Evolutionary conservation across 2,329 filamentous ascomycete species (phyloP).

Genomic region (Colletotrichum tofieldiae): DNA sequence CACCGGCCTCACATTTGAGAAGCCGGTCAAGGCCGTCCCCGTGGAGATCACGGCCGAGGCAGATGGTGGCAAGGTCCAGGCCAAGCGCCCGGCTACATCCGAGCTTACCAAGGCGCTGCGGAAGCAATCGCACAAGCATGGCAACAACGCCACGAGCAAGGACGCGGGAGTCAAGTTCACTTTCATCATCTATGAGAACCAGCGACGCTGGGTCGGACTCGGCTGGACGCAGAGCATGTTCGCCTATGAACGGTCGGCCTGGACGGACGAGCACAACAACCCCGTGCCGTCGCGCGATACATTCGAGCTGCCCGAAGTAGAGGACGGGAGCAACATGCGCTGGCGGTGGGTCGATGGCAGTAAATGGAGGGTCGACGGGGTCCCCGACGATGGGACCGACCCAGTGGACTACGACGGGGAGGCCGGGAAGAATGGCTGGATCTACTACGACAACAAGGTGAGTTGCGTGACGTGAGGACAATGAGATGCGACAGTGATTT

Average conservation of each 20-base stretch:
- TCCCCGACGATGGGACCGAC: conserved; percentile 66
- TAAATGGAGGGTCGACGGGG: conserved; percentile 89
- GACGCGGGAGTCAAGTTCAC: conserved; percentile 93
- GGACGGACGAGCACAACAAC: conserved; percentile 97
- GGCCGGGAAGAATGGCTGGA: conserved; percentile 85
- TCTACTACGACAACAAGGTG: conserved; percentile 98
- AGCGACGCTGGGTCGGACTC: conserved; percentile 93
- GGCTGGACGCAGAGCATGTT: conserved; percentile 96
- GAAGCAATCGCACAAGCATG: conserved; percentile 48
- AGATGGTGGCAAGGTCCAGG: conserved; percentile 44
- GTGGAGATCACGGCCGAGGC: conserved; percentile 29
- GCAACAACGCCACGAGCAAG: conserved; percentile 58
- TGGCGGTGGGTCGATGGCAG: conserved; percentile 88
- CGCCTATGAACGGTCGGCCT: conserved; percentile 88
- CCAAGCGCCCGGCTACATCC: conserved; percentile 57
- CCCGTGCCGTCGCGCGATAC: conserved; percentile 81
- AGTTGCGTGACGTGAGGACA: conserved; percentile 39
- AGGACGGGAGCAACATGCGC: conserved; percentile 70
- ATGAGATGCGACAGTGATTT: neutral
- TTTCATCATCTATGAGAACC: conserved; percentile 96
- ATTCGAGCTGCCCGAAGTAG: conserved; percentile 74
- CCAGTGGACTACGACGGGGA: conserved; percentile 68
- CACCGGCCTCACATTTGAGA: conserved; percentile 84
- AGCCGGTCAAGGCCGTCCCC: conserved; percentile 55
- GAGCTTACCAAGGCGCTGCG: conserved; percentile 64